A percentile compares a stretch with the other conserved stretches of the same genome.
Evolutionary conservation across 2,329 filamentous ascomycete genomes (phyloP).

Genomic region (Hymenoscyphus fraxineus): DNA sequence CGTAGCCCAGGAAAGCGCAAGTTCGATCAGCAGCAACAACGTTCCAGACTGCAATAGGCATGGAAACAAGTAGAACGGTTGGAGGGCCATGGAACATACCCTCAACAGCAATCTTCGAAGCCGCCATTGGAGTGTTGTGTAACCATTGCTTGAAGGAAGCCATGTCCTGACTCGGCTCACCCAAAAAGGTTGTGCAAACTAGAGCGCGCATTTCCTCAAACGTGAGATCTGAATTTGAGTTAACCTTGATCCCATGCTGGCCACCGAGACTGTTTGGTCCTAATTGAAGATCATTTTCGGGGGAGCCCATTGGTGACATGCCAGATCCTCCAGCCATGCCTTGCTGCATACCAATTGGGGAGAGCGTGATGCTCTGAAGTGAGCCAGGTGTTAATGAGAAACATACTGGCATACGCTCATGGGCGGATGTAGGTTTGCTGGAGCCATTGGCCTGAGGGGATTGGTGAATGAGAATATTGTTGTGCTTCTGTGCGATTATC

Average conservation of each 20-base stretch:
- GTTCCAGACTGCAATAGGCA: constrained; percentile 61
- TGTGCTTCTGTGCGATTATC: constrained; percentile 37
- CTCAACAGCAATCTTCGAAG: constrained; percentile 58
- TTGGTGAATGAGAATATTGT: constrained; percentile 41
- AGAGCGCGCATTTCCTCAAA: constrained; percentile 62
- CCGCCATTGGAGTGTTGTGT: constrained; percentile 53
- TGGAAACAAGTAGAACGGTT: constrained; percentile 63
- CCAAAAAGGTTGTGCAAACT: constrained; percentile 64
- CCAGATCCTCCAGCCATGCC: constrained; percentile 33
- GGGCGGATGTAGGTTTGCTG: constrained; percentile 33
- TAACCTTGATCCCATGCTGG: constrained; percentile 27
- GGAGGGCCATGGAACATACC: constrained; percentile 66
- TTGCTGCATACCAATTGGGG: constrained; percentile 33
- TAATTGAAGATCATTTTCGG: constrained; percentile 27
- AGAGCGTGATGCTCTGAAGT: constrained; percentile 50
- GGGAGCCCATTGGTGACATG: constrained; percentile 29
- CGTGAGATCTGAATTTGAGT: constrained; percentile 45
- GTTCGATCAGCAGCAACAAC: constrained; percentile 64
- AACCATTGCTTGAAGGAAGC: constrained; percentile 64
- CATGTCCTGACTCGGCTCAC: constrained; percentile 63
- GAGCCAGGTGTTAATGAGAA: constrained; percentile 55
- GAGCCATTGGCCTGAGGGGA: constrained; percentile 45
- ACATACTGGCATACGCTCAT: constrained; percentile 44
- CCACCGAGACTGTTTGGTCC: constrained; percentile 22
- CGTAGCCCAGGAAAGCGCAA: constrained; percentile 61